phyloP scores from a whole-genome alignment of 306 rosid species.

The Sicyos baderoa region DNA sequence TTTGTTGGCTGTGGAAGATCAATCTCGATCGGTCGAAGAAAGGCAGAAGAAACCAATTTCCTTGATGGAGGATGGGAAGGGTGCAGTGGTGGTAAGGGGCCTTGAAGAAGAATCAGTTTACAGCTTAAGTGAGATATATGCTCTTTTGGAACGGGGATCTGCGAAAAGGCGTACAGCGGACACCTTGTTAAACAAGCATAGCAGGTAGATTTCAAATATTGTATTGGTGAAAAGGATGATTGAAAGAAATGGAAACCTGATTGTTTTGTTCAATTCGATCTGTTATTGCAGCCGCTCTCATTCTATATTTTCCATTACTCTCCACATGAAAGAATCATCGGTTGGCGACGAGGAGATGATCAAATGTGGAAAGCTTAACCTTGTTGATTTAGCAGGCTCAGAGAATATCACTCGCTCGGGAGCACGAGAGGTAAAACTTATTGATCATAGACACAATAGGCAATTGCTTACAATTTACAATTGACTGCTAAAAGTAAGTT shows the following conservation, averaged over 20 bases:
- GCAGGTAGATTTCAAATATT: constrained; percentile 42
- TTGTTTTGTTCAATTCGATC: not conserved
- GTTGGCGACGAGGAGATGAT: constrained; percentile 84
- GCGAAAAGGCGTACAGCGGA: constrained; percentile 91
- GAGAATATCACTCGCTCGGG: constrained; percentile 96
- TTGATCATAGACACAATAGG: not conserved
- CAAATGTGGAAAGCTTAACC: constrained; percentile 96
- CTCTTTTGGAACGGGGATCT: constrained; percentile 73
- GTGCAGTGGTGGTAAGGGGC: constrained; percentile 78
- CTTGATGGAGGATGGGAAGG: constrained; percentile 95
- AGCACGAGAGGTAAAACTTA: constrained; percentile 74
- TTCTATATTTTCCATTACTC: constrained; percentile 82
- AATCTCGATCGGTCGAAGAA: constrained; percentile 53
- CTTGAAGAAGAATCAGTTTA: constrained; percentile 88
- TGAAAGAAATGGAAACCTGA: not conserved
- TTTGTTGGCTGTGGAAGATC: constrained; percentile 66
- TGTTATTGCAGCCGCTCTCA: constrained; percentile 84
- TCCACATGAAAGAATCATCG: constrained; percentile 71
- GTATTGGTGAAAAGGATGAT: not conserved
- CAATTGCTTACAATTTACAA: not conserved
- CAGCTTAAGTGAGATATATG: constrained; percentile 66
- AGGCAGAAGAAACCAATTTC: constrained; percentile 61
- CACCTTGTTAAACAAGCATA: constrained; percentile 79
- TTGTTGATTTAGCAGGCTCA: constrained; percentile 95
- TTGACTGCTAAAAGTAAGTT: no score